These are phyloP conservation scores for Lentinula edodes DNA, from an alignment of 768 basidiomycete species.

Conservation along the genomic window DNA sequence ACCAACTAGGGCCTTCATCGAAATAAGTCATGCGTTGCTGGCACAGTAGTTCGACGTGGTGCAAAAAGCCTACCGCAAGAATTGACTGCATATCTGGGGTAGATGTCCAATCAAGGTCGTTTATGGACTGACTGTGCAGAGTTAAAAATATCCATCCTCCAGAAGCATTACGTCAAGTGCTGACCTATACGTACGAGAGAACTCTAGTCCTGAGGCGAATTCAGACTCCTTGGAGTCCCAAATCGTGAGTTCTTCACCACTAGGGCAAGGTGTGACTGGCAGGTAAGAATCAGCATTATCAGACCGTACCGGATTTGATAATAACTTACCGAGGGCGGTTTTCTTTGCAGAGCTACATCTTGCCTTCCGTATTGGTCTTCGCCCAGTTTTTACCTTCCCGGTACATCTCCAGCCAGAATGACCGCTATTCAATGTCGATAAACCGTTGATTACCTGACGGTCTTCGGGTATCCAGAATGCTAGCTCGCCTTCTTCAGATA, in stretches of 20 bases:
- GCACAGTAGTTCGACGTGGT: constrained; percentile 80
- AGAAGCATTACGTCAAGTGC: constrained; percentile 7
- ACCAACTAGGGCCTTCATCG: constrained; percentile 77
- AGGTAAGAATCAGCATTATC: constrained; percentile 8
- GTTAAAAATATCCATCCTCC: too few species aligned
- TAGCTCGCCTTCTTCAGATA: constrained; percentile 73
- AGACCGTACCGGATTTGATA: background rate
- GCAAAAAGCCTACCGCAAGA: constrained; percentile 80
- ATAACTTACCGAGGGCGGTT: constrained; percentile 70
- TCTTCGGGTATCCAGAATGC: constrained; percentile 78
- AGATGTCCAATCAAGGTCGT: constrained; percentile 90
- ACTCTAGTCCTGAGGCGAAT: constrained; percentile 88
- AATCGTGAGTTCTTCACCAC: constrained; percentile 80
- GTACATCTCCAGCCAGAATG: constrained; percentile 57
- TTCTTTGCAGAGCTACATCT: constrained; percentile 90
- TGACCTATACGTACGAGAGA: constrained; percentile 56
- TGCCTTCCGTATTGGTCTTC: constrained; percentile 59
- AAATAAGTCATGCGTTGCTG: constrained; percentile 93
- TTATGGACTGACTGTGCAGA: constrained; percentile 47
- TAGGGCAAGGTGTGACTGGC: constrained; percentile 53
- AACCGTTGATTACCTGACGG: constrained; percentile 12
- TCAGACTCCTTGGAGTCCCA: constrained; percentile 97
- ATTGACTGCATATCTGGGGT: constrained; percentile 89
- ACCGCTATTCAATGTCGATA: constrained; percentile 7
- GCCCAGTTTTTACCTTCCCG: constrained; percentile 69